Base-by-base conservation (phyloP, 2,329 filamentous ascomycete species). In the Neonectria sp. region DNA sequence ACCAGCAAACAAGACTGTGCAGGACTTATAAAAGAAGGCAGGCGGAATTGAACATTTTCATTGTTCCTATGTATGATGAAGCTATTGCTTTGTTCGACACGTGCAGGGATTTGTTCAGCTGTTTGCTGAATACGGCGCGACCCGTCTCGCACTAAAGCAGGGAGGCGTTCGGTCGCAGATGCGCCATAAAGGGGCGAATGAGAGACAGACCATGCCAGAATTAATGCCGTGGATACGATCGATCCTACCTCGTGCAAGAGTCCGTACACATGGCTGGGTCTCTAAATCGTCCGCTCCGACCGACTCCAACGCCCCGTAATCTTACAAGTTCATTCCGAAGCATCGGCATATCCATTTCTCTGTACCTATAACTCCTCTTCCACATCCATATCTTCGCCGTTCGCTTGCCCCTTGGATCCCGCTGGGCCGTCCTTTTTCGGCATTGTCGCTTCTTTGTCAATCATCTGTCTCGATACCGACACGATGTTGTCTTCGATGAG, bases 401-500 rank as follows among this genome's bases (percentile, higher is more conserved):
- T 88, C n/a, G 80, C 79, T 60, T 83, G 81, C 40, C 85, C 86
- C 72, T 87, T 86, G 43, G 84, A 77, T 37, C 77, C 79, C 15
- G 81, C 81, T 63, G 82, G 81, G 13, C 76, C 79, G 67, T 92
- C 87, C 82, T 92, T 91, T 80, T 89, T 91, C 24, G 95, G 94
- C 82, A 97, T 93, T 6, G 95, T 96, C 4, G 96, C 96, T 82
- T 99, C 96, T 85, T 98, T 98, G 85, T 98, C 96, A 77, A 99
- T 98, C 95, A 99, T 98, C 82, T 98, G 96, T 80, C 95, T 89
- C 72, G 95, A 97, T n/a, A 99, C 95, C 4, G 95, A 94, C 13
- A 99, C 96, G 72, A 99, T 99, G 83, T 99, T 99, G 88, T 99
- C 96, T 84, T 99, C 97, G 77, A 99, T 98, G 72, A 98, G 89